Conservation (phyloP, 1,284 basidiomycete genomes). For the Vanrija humicola region DNA sequence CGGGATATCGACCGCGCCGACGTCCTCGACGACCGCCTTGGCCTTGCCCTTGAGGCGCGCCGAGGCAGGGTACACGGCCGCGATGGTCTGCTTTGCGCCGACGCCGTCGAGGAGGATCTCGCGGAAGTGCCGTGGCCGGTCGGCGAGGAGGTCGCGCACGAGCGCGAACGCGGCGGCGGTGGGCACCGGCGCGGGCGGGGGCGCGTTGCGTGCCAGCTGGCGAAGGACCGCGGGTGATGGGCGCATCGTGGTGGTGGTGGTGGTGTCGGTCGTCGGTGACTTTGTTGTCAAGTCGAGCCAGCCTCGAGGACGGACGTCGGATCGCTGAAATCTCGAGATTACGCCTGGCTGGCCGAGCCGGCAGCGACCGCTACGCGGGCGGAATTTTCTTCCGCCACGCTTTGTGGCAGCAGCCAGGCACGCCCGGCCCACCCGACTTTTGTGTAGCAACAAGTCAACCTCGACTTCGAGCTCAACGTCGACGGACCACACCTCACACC, state of each 20-base stretch:
- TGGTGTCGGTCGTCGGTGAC: not conserved
- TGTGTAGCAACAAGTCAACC: not conserved
- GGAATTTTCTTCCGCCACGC: not conserved
- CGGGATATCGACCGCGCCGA: slow-evolving; percentile 19
- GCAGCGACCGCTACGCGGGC: not conserved
- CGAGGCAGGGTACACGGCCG: not conserved
- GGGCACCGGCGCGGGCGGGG: not conserved
- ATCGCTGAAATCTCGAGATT: slow-evolving; percentile 9
- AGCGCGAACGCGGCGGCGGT: slow-evolving; percentile 30
- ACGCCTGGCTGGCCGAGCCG: too few relatives aligned
- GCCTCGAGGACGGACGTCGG: not conserved
- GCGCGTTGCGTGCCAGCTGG: not conserved
- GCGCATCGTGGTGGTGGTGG: not conserved
- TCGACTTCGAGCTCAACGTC: not conserved
- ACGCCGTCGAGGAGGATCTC: slow-evolving; percentile 33
- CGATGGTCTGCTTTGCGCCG: not conserved
- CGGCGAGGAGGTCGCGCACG: slow-evolving; percentile 29
- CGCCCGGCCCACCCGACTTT: not conserved
- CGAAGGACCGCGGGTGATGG: not conserved
- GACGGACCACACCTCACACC: not conserved
- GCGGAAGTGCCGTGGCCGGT: slow-evolving; percentile 30
- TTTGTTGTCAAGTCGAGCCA: not conserved
- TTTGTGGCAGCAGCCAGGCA: not conserved
- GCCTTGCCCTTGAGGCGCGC: slow-evolving; percentile 5
- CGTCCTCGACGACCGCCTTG: slow-evolving; percentile 7